These are phyloP conservation scores for Cenococcum geophilum DNA, from an alignment of 495 filamentous ascomycete genomes.

Conservation along the genomic window DNA sequence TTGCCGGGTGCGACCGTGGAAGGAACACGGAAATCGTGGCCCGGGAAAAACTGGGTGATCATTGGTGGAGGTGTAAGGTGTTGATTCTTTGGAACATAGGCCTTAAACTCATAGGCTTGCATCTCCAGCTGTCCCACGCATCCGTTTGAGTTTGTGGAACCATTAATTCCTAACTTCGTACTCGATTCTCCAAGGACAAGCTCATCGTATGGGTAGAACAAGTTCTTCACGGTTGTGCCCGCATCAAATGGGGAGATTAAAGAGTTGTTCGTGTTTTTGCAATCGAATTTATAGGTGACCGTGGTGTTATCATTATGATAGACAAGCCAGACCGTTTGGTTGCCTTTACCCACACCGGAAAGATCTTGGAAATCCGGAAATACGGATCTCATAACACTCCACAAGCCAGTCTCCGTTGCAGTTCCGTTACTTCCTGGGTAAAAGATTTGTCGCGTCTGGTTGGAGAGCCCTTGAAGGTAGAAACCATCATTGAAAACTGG, in stretches of 20 bases:
- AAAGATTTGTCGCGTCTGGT: conserved; percentile 48
- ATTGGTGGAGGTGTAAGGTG: conserved; percentile 54
- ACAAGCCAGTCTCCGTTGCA: conserved; percentile 60
- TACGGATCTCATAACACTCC: conserved; percentile 54
- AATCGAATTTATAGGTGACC: conserved; percentile 57
- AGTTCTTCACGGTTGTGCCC: conserved; percentile 55
- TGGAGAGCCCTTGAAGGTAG: conserved; percentile 54
- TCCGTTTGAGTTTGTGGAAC: conserved; percentile 47
- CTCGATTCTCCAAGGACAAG: conserved; percentile 40
- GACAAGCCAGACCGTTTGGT: conserved; percentile 59
- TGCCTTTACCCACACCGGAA: conserved; percentile 40
- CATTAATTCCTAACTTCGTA: conserved; percentile 42
- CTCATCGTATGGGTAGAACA: conserved; percentile 62
- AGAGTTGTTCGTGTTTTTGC: conserved; percentile 43
- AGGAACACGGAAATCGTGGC: conserved; percentile 55
- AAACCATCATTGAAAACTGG: conserved; percentile 62
- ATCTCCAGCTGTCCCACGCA: conserved; percentile 52
- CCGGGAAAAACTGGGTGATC: conserved; percentile 59
- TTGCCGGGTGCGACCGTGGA: conserved; percentile 45
- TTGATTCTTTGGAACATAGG: conserved; percentile 51
- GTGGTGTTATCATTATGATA: conserved; percentile 57
- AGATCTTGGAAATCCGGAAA: conserved; percentile 50
- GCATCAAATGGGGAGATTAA: conserved; percentile 55
- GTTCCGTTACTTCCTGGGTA: conserved; percentile 50
- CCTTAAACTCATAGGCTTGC: conserved; percentile 55